These are phyloP conservation scores for Anethum foeniculum DNA, from an alignment of 140 eudicot genomes.

Conservation along the genomic window DNA sequence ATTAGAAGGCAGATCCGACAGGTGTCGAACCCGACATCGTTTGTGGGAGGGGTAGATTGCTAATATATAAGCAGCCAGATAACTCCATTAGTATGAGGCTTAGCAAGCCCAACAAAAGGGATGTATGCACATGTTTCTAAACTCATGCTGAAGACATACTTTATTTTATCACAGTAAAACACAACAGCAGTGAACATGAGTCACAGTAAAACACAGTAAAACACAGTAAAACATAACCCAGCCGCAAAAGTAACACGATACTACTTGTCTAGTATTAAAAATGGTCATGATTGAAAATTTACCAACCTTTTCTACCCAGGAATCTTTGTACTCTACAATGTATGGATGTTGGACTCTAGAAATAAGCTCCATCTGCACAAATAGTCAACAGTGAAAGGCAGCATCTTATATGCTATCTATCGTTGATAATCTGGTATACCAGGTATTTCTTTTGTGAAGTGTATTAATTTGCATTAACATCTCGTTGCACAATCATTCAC, in stretches of 20 bases:
- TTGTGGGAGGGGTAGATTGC: no score
- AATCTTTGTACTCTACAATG: slow-evolving; percentile 94
- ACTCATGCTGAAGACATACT: neutral
- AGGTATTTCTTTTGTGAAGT: neutral
- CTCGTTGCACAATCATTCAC: neutral
- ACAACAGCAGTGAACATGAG: neutral
- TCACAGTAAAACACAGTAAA: neutral
- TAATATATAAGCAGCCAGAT: no score
- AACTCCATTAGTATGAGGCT: no score
- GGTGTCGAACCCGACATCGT: no score
- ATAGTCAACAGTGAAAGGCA: slow-evolving; percentile 11
- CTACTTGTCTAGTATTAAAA: neutral
- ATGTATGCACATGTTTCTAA: neutral
- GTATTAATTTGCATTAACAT: slow-evolving; percentile 7
- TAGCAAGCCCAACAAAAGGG: no score
- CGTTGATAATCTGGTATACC: neutral
- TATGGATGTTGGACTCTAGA: slow-evolving; percentile 73
- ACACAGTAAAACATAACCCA: neutral
- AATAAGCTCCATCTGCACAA: slow-evolving; percentile 92
- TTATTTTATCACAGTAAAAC: neutral
- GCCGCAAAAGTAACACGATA: neutral
- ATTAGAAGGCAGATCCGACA: no score
- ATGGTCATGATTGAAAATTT: neutral
- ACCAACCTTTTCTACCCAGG: slow-evolving; percentile 97
- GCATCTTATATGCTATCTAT: neutral